Percentiles rank a stretch among this genome's conserved stretches.
Evolutionary conservation across 371 early-diverging fungal species (phyloP).

Genomic region (Zopfochytrium polystomum): DNA sequence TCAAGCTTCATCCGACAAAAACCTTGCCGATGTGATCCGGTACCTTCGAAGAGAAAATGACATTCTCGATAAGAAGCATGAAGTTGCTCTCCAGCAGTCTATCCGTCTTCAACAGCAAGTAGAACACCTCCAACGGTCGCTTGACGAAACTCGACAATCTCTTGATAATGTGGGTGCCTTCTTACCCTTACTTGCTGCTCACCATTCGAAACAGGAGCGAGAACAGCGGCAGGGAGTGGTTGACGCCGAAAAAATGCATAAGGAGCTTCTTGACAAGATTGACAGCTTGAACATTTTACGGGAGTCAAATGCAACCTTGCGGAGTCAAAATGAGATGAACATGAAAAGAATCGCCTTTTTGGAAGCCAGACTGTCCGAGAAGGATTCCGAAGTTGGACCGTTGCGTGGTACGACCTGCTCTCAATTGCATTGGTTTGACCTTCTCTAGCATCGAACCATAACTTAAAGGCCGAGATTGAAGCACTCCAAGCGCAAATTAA

Average conservation of each 20-base stretch:
- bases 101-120: constrained; percentile 57
- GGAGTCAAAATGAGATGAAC: constrained; percentile 52
- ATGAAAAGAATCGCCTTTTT: constrained; percentile 30
- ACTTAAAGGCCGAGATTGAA: constrained; percentile 60
- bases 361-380: constrained; percentile 31
- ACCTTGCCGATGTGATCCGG: constrained; percentile 30
- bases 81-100: constrained; percentile 58
- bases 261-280: constrained; percentile 60
- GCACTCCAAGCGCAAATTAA: constrained; percentile 41
- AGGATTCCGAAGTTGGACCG: constrained; percentile 44
- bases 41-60: constrained; percentile 68
- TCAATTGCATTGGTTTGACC: constrained; percentile 1
- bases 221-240: constrained; percentile 38
- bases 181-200: neutral
- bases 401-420: constrained; percentile 36
- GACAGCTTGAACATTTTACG: constrained; percentile 62
- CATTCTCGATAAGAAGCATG: constrained; percentile 59
- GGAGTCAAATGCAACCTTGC: constrained; percentile 67
- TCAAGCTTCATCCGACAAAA: neutral
- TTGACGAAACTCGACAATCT: constrained; percentile 62
- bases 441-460: constrained; percentile 23
- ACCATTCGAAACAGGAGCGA: constrained; percentile 38
- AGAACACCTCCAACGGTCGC: constrained; percentile 52
- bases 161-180: constrained; percentile 38
- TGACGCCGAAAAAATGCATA: constrained; percentile 52